Conservation (phyloP, 2,329 filamentous ascomycete species). For the Neonectria hederae region DNA sequence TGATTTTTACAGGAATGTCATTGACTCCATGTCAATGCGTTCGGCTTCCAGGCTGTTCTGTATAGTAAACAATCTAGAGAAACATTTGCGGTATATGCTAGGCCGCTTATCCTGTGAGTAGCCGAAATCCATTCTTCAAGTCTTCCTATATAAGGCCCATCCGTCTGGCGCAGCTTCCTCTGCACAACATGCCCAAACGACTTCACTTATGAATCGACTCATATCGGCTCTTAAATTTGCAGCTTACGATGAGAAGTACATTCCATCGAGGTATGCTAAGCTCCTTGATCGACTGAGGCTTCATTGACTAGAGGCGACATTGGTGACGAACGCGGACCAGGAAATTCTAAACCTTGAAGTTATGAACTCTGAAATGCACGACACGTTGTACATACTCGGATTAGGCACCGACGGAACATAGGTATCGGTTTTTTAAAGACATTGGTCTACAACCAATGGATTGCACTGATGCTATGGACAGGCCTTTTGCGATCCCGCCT, state of each 20-base stretch:
- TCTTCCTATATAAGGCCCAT: constrained; percentile 25
- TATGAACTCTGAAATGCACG: not conserved
- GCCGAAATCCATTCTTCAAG: constrained; percentile 24
- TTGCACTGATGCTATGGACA: constrained; percentile 22
- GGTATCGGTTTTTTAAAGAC: constrained; percentile 16
- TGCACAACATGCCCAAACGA: constrained; percentile 7
- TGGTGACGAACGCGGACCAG: not conserved
- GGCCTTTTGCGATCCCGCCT: constrained; percentile 17
- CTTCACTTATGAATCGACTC: constrained; percentile 18
- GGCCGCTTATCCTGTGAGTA: constrained; percentile 22
- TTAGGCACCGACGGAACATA: constrained; percentile 5
- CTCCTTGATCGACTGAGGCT: constrained; percentile 23
- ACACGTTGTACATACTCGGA: constrained; percentile 15
- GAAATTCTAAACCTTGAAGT: not conserved
- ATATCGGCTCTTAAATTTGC: constrained; percentile 16
- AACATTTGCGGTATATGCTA: constrained; percentile 24
- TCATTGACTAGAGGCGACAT: not conserved
- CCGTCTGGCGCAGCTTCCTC: too few species aligned
- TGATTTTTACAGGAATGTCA: constrained; percentile 25
- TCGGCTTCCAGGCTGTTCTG: constrained; percentile 24
- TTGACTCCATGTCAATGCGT: constrained; percentile 23
- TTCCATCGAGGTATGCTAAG: constrained; percentile 22
- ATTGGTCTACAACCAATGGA: constrained; percentile 24
- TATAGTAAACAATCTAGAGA: constrained; percentile 23
- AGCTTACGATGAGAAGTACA: constrained; percentile 21